Evolutionary conservation across 2,329 filamentous ascomycete genomes (phyloP).

Genomic region (Gnomoniopsis sp.): DNA sequence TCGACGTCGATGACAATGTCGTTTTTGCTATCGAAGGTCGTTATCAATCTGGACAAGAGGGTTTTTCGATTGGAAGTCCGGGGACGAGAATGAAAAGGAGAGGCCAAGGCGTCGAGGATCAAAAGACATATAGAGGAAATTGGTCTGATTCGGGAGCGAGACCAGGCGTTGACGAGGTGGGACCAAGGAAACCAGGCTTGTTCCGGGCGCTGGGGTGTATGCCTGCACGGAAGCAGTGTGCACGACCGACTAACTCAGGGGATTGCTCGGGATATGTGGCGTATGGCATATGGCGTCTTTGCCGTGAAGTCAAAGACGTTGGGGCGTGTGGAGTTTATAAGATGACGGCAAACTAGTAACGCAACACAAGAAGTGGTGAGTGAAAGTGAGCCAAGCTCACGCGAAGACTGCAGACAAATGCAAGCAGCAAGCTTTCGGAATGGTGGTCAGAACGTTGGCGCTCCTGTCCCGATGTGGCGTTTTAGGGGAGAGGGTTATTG

Average conservation of each 20-base stretch:
- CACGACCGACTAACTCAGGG: background rate
- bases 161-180: conserved; percentile 1
- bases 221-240: background rate
- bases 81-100: background rate
- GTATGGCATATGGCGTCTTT: background rate
- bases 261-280: background rate
- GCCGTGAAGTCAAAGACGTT: background rate
- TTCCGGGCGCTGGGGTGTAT: background rate
- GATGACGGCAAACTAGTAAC: background rate
- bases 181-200: background rate
- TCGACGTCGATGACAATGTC: background rate
- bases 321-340: background rate
- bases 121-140: background rate
- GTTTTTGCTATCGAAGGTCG: background rate
- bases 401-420: background rate
- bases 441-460: background rate
- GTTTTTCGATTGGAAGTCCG: no score
- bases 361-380: background rate
- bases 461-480: background rate
- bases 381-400: conserved; percentile 11
- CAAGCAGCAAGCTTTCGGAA: background rate
- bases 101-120: background rate
- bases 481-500: background rate
- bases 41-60: no score
- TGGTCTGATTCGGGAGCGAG: background rate